Evolutionary conservation across 768 basidiomycete genomes (phyloP), one percentile per base, ranked within the genome.

Genomic region (Daedaleopsis sinensis): DNA sequence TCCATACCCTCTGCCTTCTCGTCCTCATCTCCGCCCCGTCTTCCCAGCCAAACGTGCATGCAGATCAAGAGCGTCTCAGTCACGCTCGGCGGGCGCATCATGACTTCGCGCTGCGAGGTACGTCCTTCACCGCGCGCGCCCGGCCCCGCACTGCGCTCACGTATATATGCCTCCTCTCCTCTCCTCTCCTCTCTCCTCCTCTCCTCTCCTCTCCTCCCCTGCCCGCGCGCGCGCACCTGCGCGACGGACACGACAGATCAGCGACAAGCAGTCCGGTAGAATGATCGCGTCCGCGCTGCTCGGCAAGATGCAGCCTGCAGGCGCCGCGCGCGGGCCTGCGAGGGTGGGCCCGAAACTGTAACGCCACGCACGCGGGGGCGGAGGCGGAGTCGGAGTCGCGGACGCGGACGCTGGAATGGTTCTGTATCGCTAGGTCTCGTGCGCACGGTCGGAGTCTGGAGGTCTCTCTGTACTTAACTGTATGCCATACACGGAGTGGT

Each of bases 31-130:
- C 19, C 15, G 46, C 54, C 50, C 65, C 48, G 37, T 35, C 37
- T 55, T 63, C 59, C 19, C 57, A 90, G 88, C 44, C 88, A 87
- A 52, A 80, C 84, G 11, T 74, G 76, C 65, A 76, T 91, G 43
- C 81, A 76, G 18, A 87, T 91, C 24, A 72, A 82, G 52, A 87
- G 85, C 65, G 85, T 83, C 2, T 88, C 87, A 5, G 79, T 90
- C 48, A 82, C 86, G 4, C 76, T 90, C 59, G 89, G 88, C n/a
- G 79, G 83, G 4, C 78, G 87, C 23, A 82, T 89, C 39, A 90
- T 91, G 88, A 81, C 82, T 48, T 84, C 88, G 39, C 77, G 86
- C 62, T 90, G 89, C 67, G 88, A 90, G 80, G 88, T 89, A 65
- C 62, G 80, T 72, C 48, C 38, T 54, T 42, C 11, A 16, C 24